Conservation (phyloP, 257 asterid species). For the Solanum microdontum region DNA sequence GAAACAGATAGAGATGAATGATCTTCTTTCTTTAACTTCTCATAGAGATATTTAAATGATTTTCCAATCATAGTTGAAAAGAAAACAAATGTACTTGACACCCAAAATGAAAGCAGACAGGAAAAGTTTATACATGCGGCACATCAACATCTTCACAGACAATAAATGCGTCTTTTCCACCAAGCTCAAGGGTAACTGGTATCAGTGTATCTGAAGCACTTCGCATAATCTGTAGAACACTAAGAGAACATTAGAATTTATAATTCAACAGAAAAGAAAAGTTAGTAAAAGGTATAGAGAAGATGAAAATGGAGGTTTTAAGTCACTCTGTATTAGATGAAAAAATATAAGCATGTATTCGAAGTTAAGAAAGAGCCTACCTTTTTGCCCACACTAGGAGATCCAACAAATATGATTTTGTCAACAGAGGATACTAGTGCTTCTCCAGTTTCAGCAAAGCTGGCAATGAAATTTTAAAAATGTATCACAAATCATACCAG, state of each 20-base stretch:
- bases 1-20: not conserved
- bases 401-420: conserved; percentile 93
- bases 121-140: conserved; percentile 54
- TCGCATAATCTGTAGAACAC: conserved; percentile 70
- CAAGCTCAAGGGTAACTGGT: conserved; percentile 97
- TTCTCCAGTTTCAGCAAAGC: conserved; percentile 99
- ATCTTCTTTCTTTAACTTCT: not conserved
- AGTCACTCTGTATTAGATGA: not conserved
- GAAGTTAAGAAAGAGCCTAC: conserved; percentile 14
- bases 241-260: not conserved
- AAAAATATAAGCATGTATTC: not conserved
- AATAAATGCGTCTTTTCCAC: conserved; percentile 96
- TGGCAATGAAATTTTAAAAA: conserved; percentile 24
- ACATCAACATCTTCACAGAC: conserved; percentile 93
- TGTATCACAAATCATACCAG: conserved; percentile 5
- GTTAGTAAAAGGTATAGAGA: not conserved
- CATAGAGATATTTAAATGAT: not conserved
- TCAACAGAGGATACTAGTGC: conserved; percentile 88
- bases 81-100: not conserved
- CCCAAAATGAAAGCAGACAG: not conserved
- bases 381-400: conserved; percentile 95
- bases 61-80: not conserved
- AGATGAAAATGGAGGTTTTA: not conserved
- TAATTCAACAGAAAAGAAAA: not conserved
- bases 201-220: conserved; percentile 75